Evolutionary conservation across 306 rosid genomes (phyloP).

Genomic region (Macrotyloma uniflorum): DNA sequence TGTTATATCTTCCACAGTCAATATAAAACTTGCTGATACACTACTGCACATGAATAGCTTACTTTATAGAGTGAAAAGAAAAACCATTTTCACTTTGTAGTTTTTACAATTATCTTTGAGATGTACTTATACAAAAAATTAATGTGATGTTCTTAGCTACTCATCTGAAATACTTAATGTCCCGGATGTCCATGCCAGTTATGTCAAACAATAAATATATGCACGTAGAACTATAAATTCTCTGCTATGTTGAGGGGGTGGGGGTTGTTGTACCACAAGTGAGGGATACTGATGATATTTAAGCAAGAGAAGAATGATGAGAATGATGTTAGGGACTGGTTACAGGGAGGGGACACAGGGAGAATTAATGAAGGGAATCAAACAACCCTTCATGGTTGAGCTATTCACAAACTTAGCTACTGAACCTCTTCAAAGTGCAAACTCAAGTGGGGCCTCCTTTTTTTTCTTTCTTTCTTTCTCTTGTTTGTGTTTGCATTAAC

Average conservation of each 20-base stretch:
- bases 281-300: background rate
- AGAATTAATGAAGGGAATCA: conserved; percentile 45
- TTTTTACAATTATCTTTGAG: background rate
- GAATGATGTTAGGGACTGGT: conserved; percentile 38
- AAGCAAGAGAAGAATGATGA: conserved; percentile 21
- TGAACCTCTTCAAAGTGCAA: conserved; percentile 34
- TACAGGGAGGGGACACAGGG: conserved; percentile 26
- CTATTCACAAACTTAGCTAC: conserved; percentile 23
- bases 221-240: conserved; percentile 40
- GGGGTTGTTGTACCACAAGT: conserved; percentile 23
- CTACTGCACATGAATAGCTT: background rate
- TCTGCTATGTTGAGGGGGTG: background rate
- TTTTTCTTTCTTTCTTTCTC: background rate
- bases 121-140: background rate
- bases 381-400: conserved; percentile 30
- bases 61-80: background rate
- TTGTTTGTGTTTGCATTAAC: conserved; percentile 35
- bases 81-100: background rate
- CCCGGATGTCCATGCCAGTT: conserved; percentile 15
- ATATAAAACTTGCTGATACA: background rate
- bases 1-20: too few species aligned
- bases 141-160: background rate
- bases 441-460: conserved; percentile 44
- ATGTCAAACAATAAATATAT: conserved; percentile 23
- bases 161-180: conserved; percentile 14